Base-by-base conservation (phyloP, 257 asterid genomes). In the Cinchona pubescens region DNA sequence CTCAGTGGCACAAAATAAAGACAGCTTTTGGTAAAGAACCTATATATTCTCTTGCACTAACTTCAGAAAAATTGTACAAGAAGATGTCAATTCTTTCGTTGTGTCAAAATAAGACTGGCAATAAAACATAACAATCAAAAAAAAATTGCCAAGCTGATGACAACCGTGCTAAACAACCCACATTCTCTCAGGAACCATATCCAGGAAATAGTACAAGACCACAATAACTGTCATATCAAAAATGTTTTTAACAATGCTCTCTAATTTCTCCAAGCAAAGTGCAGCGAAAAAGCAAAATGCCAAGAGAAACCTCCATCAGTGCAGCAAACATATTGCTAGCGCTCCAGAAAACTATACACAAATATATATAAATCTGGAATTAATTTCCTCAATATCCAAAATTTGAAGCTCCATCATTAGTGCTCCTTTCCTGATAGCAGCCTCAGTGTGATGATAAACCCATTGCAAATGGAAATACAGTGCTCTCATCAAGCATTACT, bases 391-490 rank as follows among this genome's bases (percentile, higher is more conserved):
- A 78, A 75, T 71, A 79, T 85, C 86, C 90, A 91, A 93, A 93
- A 88, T 84, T 88, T 79, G 94, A 87, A 88, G 93, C 93, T 88
- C 88, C 91, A 60, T 65, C 43, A n/a, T n/a, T 75, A 76, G 73
- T 74, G 87, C 91, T 88, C 80, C 88, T 77, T 73, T 61, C 37
- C 76, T 69, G 72, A 49, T 72, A 61, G 77, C 81, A 74, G 77
- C 81, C 77, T 63, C 61, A 48, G 73, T 48, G 62, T 49, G 55
- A 51, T 62, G 19, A 72, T 23, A 75, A 59, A 68, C 81, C 69
- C 73, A 79, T 49, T 51, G 74, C 75, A 73, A 67, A 76, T 67
- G 76, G 77, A 75, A 80, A 51, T 63, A 84, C 81, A 80, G 80
- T 56, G 69, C 79, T 81, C 72, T 19, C 82, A 79, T 75, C 80